These are phyloP conservation scores for Suhomyces atakaporum DNA, from an alignment of 1,139 yeast species.

Conservation along the genomic window DNA sequence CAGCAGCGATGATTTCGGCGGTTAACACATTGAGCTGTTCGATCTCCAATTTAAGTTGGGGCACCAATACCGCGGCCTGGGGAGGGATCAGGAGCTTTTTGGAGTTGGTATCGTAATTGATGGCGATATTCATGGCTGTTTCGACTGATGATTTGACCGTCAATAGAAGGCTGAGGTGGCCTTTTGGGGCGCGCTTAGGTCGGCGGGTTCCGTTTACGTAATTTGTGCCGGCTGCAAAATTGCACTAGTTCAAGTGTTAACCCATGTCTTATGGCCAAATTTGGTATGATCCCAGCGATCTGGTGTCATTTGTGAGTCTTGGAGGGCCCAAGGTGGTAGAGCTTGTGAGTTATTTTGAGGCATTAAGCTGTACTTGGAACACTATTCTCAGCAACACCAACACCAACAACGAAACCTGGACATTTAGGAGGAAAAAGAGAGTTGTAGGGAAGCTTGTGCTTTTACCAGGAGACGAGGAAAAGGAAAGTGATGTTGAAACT, in stretches of 20 bases:
- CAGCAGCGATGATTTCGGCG: constrained; percentile 57
- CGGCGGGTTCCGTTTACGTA: constrained; percentile 8
- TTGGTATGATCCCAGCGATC: constrained; percentile 6
- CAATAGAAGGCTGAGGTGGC: background rate
- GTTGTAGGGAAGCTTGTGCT: background rate
- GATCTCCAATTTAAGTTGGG: constrained; percentile 48
- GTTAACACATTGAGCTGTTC: constrained; percentile 66
- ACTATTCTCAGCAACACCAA: background rate
- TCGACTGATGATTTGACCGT: too few species aligned
- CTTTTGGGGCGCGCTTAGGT: background rate
- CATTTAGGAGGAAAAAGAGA: background rate
- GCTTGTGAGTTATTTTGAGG: constrained; percentile 1
- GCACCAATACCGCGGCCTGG: constrained; percentile 23
- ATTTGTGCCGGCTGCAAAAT: constrained; percentile 7
- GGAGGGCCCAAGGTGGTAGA: background rate
- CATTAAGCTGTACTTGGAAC: constrained; percentile 3
- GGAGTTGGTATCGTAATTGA: constrained; percentile 32
- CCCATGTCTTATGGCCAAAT: background rate
- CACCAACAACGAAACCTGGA: background rate
- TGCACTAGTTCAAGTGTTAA: too few species aligned
- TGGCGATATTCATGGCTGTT: constrained; percentile 22
- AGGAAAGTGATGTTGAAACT: too few species aligned
- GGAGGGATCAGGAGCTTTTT: constrained; percentile 31
- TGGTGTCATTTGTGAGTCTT: constrained; percentile 3
- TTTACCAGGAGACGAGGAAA: background rate